Percentiles rank a stretch among this genome's conserved stretches.
phyloP scores from a whole-genome alignment of 331 rosid genomes.

The Quercus tomentella region DNA sequence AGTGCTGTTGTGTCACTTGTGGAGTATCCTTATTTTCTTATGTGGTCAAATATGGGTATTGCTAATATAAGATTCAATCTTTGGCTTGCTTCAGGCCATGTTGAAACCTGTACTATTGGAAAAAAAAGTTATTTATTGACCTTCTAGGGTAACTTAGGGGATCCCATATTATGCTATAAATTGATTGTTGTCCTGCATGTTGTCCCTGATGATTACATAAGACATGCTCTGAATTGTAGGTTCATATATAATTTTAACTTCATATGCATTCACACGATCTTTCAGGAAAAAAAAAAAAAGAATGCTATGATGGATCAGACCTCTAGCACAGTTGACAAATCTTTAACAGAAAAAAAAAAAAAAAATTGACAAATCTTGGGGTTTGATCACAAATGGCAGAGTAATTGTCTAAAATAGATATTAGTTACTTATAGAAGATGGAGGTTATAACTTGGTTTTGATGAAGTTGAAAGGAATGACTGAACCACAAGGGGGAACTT shows the following conservation, averaged over 20 bases:
- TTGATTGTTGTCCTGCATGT: neutral
- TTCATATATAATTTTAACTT: neutral
- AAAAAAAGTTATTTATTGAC: neutral
- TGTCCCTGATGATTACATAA: neutral
- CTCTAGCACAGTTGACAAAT: neutral
- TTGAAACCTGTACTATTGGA: neutral
- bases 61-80: neutral
- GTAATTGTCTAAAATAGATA: neutral
- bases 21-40: neutral
- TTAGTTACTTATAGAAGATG: neutral
- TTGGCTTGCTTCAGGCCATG: neutral
- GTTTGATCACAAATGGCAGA: neutral
- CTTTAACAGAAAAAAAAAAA: neutral
- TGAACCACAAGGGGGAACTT: no score
- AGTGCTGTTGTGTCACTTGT: neutral
- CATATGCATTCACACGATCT: neutral
- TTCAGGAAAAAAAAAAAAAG: neutral
- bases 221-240: neutral
- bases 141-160: neutral
- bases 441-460: neutral
- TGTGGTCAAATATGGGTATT: neutral
- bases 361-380: neutral
- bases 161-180: neutral
- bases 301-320: neutral
- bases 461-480: no score